A percentile compares a stretch with the other conserved stretches of the same genome.
These are phyloP conservation scores for Leucosporidium scottii DNA, from an alignment of 768 basidiomycete species.

Conservation along the genomic window DNA sequence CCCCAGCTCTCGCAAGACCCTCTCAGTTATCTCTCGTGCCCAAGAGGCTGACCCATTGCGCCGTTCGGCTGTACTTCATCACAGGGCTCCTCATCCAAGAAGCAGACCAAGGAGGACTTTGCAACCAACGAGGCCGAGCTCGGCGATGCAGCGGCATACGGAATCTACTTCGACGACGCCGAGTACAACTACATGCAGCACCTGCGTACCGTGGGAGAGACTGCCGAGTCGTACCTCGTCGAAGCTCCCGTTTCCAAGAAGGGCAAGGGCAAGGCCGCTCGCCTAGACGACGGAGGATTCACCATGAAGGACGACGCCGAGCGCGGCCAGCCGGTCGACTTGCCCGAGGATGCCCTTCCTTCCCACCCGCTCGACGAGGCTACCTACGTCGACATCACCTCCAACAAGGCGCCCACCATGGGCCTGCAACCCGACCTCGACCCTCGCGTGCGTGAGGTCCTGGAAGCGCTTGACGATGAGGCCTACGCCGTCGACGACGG, in stretches of 20 bases:
- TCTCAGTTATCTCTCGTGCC: not conserved
- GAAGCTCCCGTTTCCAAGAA: slow-evolving; percentile 54
- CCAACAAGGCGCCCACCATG: slow-evolving; percentile 36
- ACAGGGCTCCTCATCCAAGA: slow-evolving; percentile 3
- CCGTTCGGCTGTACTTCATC: slow-evolving; percentile 5
- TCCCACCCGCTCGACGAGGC: slow-evolving; percentile 55
- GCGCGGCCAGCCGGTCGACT: slow-evolving; percentile 47
- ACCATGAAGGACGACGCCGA: slow-evolving; percentile 39
- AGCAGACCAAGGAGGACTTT: slow-evolving; percentile 54
- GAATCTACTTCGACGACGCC: slow-evolving; percentile 88
- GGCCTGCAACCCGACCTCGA: slow-evolving; percentile 96
- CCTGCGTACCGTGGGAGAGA: slow-evolving; percentile 65
- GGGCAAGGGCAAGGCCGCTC: slow-evolving; percentile 45
- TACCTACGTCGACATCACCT: slow-evolving; percentile 49
- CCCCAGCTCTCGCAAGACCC: not conserved
- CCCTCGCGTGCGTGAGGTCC: slow-evolving; percentile 79
- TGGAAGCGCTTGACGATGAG: slow-evolving; percentile 93
- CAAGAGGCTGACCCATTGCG: not conserved
- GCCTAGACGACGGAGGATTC: slow-evolving; percentile 47
- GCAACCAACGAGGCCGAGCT: slow-evolving; percentile 47
- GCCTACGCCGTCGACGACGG: slow-evolving; percentile 72
- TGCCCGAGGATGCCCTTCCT: slow-evolving; percentile 57
- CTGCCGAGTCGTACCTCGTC: slow-evolving; percentile 69
- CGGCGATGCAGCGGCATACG: slow-evolving; percentile 87
- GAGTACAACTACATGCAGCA: slow-evolving; percentile 99